Percentiles rank a stretch among this genome's conserved stretches.
phyloP scores from a whole-genome alignment of 2,329 filamentous ascomycete genomes.

The Fusarium burgessii region DNA sequence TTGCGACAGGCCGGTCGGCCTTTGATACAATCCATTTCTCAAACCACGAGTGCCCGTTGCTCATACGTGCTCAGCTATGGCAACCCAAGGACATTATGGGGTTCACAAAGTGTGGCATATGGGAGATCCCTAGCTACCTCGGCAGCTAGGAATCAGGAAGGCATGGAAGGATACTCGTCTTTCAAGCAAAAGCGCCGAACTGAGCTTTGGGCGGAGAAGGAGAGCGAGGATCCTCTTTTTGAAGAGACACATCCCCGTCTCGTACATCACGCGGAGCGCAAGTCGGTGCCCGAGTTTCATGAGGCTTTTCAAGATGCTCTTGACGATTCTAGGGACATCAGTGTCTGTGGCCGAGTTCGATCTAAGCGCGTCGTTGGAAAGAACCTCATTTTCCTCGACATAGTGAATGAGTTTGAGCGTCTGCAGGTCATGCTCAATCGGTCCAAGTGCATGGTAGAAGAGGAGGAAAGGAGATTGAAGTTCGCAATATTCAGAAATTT shows the following conservation, averaged over 20 bases:
- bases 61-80: conserved; percentile 14
- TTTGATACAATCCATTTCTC: conserved; percentile 35
- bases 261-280: conserved; percentile 42
- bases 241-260: conserved; percentile 53
- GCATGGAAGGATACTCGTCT: conserved; percentile 47
- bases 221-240: conserved; percentile 52
- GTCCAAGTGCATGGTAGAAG: conserved; percentile 57
- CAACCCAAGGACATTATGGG: conserved; percentile 22
- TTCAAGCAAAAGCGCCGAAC: conserved; percentile 54
- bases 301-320: conserved; percentile 46
- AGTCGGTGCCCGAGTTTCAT: conserved; percentile 53
- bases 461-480: conserved; percentile 52
- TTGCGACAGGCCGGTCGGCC: conserved; percentile 53
- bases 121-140: conserved; percentile 42
- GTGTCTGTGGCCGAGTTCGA: conserved; percentile 73
- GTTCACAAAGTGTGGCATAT: conserved; percentile 4
- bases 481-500: conserved; percentile 74
- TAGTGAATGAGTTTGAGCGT: conserved; percentile 77
- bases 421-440: conserved; percentile 84
- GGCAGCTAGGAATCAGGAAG: conserved; percentile 32
- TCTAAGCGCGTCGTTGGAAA: conserved; percentile 78
- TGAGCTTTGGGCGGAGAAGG: conserved; percentile 50
- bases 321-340: conserved; percentile 46
- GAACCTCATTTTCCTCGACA: conserved; percentile 86
- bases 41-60: conserved; percentile 26